phyloP scores from a whole-genome alignment of 306 rosid species.

The Acacia confusa region DNA sequence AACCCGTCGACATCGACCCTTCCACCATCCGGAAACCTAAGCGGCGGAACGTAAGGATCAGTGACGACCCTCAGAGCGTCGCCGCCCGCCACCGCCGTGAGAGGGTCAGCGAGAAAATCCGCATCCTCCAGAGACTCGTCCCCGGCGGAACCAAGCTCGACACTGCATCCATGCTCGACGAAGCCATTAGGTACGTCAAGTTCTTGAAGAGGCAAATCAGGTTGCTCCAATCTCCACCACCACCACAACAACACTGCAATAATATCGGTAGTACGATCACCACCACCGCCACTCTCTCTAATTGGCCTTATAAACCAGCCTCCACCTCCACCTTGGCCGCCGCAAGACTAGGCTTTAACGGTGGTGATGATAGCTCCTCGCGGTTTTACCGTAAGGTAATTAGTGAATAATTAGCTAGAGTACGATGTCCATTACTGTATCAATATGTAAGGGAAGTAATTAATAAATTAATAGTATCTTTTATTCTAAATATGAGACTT shows the following conservation, averaged over 20 bases:
- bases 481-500: too few species aligned
- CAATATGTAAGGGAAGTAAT: neutral
- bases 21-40: constrained; percentile 70
- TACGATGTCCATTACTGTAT: neutral
- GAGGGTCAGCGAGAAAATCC: constrained; percentile 82
- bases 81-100: constrained; percentile 90
- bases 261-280: neutral
- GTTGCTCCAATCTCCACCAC: constrained; percentile 49
- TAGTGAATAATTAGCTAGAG: constrained; percentile 13
- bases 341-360: constrained; percentile 5
- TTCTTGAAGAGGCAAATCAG: constrained; percentile 87
- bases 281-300: neutral
- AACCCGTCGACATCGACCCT: constrained; percentile 91
- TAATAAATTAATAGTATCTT: neutral
- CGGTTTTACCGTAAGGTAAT: constrained; percentile 48
- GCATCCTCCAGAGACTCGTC: constrained; percentile 87
- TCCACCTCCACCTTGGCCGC: neutral
- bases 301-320: constrained; percentile 28
- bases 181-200: constrained; percentile 88
- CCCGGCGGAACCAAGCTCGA: constrained; percentile 96
- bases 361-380: neutral
- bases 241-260: neutral
- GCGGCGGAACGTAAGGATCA: constrained; percentile 77
- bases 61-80: constrained; percentile 89
- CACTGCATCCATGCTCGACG: constrained; percentile 92